Conservation (phyloP, 2,329 filamentous ascomycete species). For the Talaromyces rugulosus region DNA sequence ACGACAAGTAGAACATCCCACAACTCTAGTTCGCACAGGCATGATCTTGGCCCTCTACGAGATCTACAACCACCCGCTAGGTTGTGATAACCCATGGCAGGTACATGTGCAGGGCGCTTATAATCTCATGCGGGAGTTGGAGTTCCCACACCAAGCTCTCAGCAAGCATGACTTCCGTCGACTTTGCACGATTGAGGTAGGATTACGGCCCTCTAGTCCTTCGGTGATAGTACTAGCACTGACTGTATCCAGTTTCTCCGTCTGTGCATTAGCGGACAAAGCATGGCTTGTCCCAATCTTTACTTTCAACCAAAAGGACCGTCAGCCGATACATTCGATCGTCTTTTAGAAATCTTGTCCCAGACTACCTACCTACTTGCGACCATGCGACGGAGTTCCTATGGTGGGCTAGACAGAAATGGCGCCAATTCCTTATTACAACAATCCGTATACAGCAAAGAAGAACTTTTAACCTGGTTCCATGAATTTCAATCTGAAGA, state of each 20-base stretch:
- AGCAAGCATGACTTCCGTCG: neutral
- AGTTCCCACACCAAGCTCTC: neutral
- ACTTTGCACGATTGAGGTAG: neutral
- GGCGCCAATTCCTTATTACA: neutral
- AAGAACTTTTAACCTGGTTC: neutral
- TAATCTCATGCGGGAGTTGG: neutral
- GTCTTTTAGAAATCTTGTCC: neutral
- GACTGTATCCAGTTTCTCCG: neutral
- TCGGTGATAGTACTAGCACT: neutral
- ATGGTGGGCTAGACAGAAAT: neutral
- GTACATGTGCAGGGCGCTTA: slow-evolving; percentile 3
- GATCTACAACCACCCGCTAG: neutral
- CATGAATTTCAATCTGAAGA: neutral
- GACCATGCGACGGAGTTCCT: neutral
- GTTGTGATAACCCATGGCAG: neutral
- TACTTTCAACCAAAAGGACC: neutral
- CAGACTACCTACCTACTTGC: neutral
- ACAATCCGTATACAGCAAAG: neutral
- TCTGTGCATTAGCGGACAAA: neutral
- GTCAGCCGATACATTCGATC: neutral
- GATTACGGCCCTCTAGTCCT: neutral
- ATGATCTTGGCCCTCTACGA: slow-evolving; percentile 1
- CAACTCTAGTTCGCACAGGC: neutral
- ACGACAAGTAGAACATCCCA: neutral
- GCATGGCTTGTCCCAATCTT: neutral